phyloP scores from a whole-genome alignment of 257 asterid genomes.

The Henckelia pumila region DNA sequence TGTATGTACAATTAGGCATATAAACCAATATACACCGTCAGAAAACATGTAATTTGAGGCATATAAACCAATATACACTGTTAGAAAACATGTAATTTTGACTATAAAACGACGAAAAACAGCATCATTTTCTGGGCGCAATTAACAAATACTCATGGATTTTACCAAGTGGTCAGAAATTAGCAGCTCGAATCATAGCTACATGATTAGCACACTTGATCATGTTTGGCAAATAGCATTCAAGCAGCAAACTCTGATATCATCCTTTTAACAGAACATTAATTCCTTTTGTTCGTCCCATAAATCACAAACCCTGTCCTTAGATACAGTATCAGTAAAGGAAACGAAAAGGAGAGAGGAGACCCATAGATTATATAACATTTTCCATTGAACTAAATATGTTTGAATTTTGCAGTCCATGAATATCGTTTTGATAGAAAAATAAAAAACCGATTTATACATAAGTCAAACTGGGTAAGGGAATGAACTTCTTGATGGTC shows the following conservation, averaged over 20 bases:
- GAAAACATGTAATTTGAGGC: slow-evolving; percentile 1
- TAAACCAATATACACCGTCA: background rate
- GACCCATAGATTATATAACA: background rate
- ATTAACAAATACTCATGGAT: background rate
- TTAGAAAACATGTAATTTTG: background rate
- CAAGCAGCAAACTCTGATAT: background rate
- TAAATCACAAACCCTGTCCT: background rate
- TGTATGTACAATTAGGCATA: slow-evolving; percentile 28
- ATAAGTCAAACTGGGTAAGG: background rate
- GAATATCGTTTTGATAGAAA: background rate
- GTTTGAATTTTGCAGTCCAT: background rate
- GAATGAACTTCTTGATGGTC: background rate
- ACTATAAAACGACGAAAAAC: background rate
- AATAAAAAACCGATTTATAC: too few relatives aligned
- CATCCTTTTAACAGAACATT: background rate
- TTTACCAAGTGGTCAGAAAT: background rate
- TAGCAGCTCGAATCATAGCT: too few relatives aligned
- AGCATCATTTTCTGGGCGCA: background rate
- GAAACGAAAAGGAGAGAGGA: too few relatives aligned
- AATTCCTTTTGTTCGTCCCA: background rate
- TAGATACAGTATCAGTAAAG: background rate
- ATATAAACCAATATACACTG: background rate
- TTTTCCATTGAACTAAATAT: background rate
- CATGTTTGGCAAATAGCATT: background rate
- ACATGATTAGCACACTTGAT: background rate